Conservation (phyloP, 2,329 filamentous ascomycete genomes). For the Alternaria panax region DNA sequence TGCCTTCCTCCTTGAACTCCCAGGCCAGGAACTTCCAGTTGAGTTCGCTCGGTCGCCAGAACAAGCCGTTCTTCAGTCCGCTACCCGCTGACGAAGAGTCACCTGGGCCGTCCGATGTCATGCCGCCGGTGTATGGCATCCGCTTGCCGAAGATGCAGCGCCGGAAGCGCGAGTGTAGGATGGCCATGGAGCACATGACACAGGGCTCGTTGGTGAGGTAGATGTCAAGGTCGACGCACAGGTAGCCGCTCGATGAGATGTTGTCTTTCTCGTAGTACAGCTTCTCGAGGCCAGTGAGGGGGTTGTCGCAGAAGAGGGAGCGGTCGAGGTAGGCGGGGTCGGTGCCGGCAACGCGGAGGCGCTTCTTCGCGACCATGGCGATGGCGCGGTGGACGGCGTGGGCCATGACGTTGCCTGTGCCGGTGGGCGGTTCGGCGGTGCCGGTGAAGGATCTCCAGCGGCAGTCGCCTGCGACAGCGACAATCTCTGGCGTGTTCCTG, state of each 20-base stretch:
- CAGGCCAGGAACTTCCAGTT: constrained; percentile 87
- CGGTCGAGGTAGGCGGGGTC: constrained; percentile 37
- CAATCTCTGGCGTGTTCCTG: constrained; percentile 58
- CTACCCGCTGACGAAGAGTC: constrained; percentile 18
- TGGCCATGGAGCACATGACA: constrained; percentile 95
- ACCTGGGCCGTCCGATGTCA: constrained; percentile 71
- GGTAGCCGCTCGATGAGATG: constrained; percentile 80
- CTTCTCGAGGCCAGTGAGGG: constrained; percentile 72
- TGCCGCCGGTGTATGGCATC: constrained; percentile 81
- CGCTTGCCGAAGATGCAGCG: constrained; percentile 80
- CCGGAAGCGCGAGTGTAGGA: constrained; percentile 91
- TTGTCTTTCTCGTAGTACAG: constrained; percentile 66
- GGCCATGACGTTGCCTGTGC: constrained; percentile 75
- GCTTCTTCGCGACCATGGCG: constrained; percentile 76
- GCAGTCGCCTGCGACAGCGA: constrained; percentile 79
- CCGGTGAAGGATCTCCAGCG: constrained; percentile 64
- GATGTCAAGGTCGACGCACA: constrained; percentile 91
- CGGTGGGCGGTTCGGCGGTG: constrained; percentile 33
- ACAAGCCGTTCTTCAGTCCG: constrained; percentile 64
- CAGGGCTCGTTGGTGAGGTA: constrained; percentile 97
- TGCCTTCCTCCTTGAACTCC: constrained; percentile 65
- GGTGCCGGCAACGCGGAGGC: constrained; percentile 50
- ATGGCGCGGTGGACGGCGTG: constrained; percentile 81
- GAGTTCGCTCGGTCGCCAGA: constrained; percentile 73
- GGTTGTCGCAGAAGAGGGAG: constrained; percentile 70